Evolutionary conservation across 2,329 filamentous ascomycete species (phyloP), one percentile per base, ranked within the genome.

Genomic region (Diaporthe sp.): DNA sequence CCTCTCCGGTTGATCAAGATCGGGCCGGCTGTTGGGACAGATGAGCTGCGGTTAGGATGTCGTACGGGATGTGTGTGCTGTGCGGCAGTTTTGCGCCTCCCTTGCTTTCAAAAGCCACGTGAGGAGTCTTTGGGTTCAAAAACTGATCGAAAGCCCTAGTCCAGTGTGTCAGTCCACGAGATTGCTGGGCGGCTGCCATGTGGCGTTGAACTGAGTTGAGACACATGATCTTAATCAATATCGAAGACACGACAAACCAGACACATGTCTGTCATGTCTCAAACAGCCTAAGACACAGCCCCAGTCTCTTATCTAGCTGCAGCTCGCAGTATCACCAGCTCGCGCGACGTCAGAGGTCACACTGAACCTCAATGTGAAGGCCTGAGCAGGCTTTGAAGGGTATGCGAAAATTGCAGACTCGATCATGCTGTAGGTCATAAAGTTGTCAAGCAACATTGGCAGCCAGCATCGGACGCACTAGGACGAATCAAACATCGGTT

Each of bases 171-270:
- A 37, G 25, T 17, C 19, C 10, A n/a, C 15, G 47, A 9, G 8
- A 27, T 68, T 39, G 47, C 63, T 30, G 37, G 32, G 44, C 47
- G 51, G 68, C 61, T 30, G 58, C 51, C 39, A 66, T 65, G 59
- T 66, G 59, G 70, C 70, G 58, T 50, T 37, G 47, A 59, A n/a
- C n/a, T 25, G 55, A 47, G 55, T 56, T 73, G 22, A 69, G 73
- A 56, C 73, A 73, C 10, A 66, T 58, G 73, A 66, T 71, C 71
- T 75, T 47, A 71, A 66, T 73, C 73, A 73, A 70, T 53, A 75
- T 71, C 58, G 53, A 66, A 71, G 73, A 68, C 73, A 73, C 37
- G 71, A 68, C 63, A 68, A 68, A 51, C 58, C 39, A 70, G 50
- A 35, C 71, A 56, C 47, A 44, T 73, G 66, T 56, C 42, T 66